Evolutionary conservation across 2,329 filamentous ascomycete species (phyloP).

Genomic region (Cadophora luteo-olivacea): DNA sequence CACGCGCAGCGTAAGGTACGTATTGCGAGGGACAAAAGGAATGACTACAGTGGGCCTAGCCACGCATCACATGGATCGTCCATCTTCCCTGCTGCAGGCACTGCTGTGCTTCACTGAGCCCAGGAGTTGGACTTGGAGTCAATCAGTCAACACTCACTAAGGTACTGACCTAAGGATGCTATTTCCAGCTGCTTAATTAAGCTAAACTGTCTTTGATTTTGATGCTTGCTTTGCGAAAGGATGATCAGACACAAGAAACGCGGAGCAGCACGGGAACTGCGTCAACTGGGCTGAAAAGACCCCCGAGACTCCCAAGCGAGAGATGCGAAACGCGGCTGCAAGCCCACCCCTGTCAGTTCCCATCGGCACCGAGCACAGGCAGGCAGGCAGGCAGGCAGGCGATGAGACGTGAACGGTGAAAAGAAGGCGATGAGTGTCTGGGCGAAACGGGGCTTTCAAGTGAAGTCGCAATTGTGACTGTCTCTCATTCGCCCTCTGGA

Average conservation of each 20-base stretch:
- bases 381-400: not conserved
- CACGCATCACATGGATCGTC: conserved; percentile 6
- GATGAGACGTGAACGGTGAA: conserved; percentile 23
- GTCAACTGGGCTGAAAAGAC: conserved; percentile 18
- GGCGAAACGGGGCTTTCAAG: conserved; percentile 22
- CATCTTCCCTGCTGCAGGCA: not conserved
- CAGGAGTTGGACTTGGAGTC: not conserved
- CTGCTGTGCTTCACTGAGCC: not conserved
- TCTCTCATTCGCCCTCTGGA: not conserved
- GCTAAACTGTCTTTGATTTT: not conserved
- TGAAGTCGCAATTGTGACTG: not conserved
- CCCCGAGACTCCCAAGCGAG: conserved; percentile 25
- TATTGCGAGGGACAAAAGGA: not conserved
- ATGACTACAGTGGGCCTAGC: not conserved
- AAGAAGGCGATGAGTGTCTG: conserved; percentile 16
- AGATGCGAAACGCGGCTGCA: conserved; percentile 27
- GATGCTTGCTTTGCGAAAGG: not conserved
- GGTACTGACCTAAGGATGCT: conserved; percentile 6
- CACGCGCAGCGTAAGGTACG: not conserved
- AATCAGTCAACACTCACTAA: not conserved
- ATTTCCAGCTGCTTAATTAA: conserved; percentile 19
- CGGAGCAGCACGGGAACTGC: conserved; percentile 21
- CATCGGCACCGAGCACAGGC: not conserved
- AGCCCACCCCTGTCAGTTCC: not conserved
- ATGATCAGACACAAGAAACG: conserved; percentile 27